phyloP scores from a whole-genome alignment of 2,329 filamentous ascomycete genomes.

The Venturia asperata region DNA sequence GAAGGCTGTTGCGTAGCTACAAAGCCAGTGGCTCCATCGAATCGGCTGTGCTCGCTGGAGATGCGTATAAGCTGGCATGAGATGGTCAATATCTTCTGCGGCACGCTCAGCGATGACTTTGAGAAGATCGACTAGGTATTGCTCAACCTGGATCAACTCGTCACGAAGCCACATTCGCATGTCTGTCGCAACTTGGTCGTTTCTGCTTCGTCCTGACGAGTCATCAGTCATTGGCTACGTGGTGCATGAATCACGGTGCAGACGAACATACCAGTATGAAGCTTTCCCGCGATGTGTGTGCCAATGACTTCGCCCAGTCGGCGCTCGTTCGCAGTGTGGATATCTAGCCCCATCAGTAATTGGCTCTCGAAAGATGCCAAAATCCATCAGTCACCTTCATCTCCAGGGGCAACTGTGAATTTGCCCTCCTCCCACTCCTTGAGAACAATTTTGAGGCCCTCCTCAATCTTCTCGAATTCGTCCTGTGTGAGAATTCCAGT shows the following conservation, averaged over 20 bases:
- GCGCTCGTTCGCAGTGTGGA: slow-evolving; percentile 49
- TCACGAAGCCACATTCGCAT: slow-evolving; percentile 86
- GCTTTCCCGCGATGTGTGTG: slow-evolving; percentile 75
- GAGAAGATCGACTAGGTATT: slow-evolving; percentile 60
- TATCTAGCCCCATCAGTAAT: slow-evolving; percentile 36
- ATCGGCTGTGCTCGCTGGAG: slow-evolving; percentile 76
- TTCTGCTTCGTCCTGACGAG: slow-evolving; percentile 58
- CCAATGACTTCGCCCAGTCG: slow-evolving; percentile 72
- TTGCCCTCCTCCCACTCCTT: slow-evolving; percentile 37
- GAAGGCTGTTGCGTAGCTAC: slow-evolving; percentile 68
- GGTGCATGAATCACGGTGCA: too few relatives aligned
- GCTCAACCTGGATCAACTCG: slow-evolving; percentile 62
- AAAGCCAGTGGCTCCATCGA: slow-evolving; percentile 73
- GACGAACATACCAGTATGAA: slow-evolving; percentile 56
- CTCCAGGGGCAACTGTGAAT: slow-evolving; percentile 11
- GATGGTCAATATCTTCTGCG: slow-evolving; percentile 63
- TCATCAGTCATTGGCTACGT: neutral
- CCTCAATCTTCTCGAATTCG: slow-evolving; percentile 69
- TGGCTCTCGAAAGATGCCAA: too few relatives aligned
- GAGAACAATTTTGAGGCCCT: slow-evolving; percentile 55
- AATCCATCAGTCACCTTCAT: neutral
- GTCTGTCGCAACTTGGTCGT: slow-evolving; percentile 84
- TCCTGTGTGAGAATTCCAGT: slow-evolving; percentile 63
- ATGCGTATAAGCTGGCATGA: slow-evolving; percentile 89
- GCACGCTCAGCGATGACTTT: slow-evolving; percentile 62